Evolutionary conservation across 139 green algal genomes (phyloP).

Genomic region (Chlorella sp.): DNA sequence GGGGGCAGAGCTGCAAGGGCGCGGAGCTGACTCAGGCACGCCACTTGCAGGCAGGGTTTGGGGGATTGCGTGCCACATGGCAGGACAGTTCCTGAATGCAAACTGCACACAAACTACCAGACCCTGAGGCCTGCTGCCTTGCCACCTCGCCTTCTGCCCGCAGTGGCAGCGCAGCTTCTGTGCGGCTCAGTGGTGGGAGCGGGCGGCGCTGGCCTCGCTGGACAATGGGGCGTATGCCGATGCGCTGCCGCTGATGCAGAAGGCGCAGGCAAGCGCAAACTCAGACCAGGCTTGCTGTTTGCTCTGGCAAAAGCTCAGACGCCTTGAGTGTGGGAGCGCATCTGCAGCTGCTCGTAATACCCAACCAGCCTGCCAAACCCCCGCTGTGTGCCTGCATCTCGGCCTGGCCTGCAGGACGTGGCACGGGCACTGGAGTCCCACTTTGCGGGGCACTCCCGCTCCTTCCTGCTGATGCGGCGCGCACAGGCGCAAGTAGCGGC

Average conservation of each 20-base stretch:
- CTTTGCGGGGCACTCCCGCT: conserved; percentile 13
- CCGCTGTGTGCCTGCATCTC: no score
- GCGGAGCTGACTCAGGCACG: conserved; percentile 46
- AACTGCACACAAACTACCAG: no score
- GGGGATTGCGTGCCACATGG: no score
- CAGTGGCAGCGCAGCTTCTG: conserved; percentile 44
- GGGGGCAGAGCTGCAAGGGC: conserved; percentile 63
- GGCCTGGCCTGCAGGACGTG: conserved; percentile 23
- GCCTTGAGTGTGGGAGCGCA: no score
- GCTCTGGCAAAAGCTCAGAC: no score
- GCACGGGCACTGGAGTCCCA: background rate
- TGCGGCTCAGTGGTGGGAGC: conserved; percentile 60
- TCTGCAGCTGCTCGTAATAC: no score
- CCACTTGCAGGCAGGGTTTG: no score
- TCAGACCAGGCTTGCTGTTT: no score
- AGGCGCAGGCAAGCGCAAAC: conserved; percentile 19
- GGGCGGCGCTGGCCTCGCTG: conserved; percentile 37
- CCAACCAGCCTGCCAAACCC: no score
- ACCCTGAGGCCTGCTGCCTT: no score
- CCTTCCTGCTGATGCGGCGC: conserved; percentile 10
- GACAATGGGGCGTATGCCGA: conserved; percentile 33
- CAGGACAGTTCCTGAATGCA: no score
- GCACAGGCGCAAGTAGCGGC: background rate
- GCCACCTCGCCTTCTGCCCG: background rate
- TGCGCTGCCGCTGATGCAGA: conserved; percentile 47